These are phyloP conservation scores for Trichosporon asahii DNA, from an alignment of 1,284 basidiomycete species.

Conservation along the genomic window DNA sequence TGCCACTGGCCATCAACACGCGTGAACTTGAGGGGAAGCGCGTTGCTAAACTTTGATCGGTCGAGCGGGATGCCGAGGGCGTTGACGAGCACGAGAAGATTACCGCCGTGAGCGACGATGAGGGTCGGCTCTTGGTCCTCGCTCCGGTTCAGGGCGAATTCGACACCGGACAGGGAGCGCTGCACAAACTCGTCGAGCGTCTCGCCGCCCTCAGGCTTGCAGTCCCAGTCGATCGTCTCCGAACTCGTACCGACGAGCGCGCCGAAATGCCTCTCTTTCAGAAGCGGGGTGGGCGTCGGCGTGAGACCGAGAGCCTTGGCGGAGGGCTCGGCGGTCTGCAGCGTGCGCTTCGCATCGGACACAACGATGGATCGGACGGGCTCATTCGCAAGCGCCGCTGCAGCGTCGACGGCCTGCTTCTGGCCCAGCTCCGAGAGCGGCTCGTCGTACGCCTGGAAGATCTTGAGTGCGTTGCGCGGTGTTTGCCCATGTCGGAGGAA, in stretches of 20 bases:
- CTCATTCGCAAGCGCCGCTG: background rate
- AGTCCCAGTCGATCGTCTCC: constrained; percentile 21
- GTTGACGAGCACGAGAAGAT: constrained; percentile 14
- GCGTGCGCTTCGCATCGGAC: constrained; percentile 19
- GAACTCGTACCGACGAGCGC: constrained; percentile 16
- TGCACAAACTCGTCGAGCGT: constrained; percentile 18
- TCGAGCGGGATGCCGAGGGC: constrained; percentile 9
- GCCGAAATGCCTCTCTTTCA: constrained; percentile 19
- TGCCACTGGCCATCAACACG: constrained; percentile 13
- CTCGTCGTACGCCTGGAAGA: constrained; percentile 21
- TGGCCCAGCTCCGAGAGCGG: constrained; percentile 12
- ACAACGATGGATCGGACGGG: constrained; percentile 9
- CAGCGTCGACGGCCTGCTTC: constrained; percentile 11
- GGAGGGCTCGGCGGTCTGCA: constrained; percentile 17
- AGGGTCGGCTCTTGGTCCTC: constrained; percentile 31
- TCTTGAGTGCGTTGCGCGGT: constrained; percentile 13
- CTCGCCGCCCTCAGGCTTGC: constrained; percentile 16
- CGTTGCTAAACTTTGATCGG: constrained; percentile 12
- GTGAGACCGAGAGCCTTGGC: background rate
- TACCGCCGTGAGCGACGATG: constrained; percentile 25
- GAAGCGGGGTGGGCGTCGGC: background rate
- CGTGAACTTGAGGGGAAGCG: constrained; percentile 17
- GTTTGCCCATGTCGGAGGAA: constrained; percentile 20
- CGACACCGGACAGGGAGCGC: constrained; percentile 13
- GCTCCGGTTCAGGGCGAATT: constrained; percentile 32